These are phyloP conservation scores for Aspergillus affinis DNA, from an alignment of 495 filamentous ascomycete genomes.

Conservation along the genomic window DNA sequence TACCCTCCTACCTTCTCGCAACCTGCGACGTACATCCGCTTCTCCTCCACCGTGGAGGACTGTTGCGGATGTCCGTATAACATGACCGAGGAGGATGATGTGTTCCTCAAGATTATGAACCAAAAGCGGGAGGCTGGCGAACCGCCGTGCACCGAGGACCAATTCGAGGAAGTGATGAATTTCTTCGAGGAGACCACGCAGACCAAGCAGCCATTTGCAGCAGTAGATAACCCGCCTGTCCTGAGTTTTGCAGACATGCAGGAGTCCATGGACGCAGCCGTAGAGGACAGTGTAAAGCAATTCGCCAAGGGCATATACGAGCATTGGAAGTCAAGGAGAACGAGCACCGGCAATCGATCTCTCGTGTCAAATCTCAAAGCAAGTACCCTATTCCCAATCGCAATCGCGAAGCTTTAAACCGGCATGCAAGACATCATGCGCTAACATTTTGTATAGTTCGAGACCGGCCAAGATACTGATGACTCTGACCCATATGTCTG, in stretches of 20 bases:
- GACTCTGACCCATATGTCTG: constrained; percentile 97
- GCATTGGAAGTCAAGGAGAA: constrained; percentile 79
- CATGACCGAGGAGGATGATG: constrained; percentile 86
- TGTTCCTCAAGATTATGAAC: constrained; percentile 81
- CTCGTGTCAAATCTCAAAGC: constrained; percentile 74
- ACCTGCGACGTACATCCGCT: constrained; percentile 92
- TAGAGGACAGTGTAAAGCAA: constrained; percentile 61
- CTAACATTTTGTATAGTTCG: constrained; percentile 59
- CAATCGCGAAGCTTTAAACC: too few species aligned
- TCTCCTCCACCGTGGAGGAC: constrained; percentile 97
- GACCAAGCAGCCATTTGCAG: constrained; percentile 79
- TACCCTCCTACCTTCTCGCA: constrained; percentile 78
- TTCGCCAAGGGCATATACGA: constrained; percentile 88
- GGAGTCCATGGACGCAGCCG: constrained; percentile 68
- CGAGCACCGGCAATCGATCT: constrained; percentile 60
- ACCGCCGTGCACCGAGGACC: constrained; percentile 73
- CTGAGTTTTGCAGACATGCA: constrained; percentile 79
- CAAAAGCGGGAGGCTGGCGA: constrained; percentile 60
- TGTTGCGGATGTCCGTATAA: constrained; percentile 84
- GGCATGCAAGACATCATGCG: background rate
- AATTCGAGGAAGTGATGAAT: constrained; percentile 93
- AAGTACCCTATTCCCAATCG: constrained; percentile 24
- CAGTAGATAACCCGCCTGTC: constrained; percentile 81
- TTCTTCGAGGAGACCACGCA: constrained; percentile 87
- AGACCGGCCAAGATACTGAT: constrained; percentile 88